Evolutionary conservation across 441 rosid species (phyloP).

Genomic region (Erodium trifolium): DNA sequence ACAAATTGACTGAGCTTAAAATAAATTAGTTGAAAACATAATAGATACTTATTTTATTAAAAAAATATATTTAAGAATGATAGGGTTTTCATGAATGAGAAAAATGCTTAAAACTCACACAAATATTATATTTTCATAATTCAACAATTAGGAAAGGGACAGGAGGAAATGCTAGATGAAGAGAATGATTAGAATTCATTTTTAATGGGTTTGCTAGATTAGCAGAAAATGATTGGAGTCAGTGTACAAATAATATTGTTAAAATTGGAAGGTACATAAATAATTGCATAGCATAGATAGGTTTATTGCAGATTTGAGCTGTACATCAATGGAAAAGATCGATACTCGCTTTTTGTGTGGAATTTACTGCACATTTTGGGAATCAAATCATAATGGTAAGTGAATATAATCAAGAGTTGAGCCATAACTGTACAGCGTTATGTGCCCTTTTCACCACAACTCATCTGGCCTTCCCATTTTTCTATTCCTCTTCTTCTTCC

Average conservation of each 20-base stretch:
- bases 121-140: too few relatives aligned
- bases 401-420: not conserved
- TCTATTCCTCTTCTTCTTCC: not conserved
- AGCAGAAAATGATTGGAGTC: not conserved
- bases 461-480: not conserved
- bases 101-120: too few relatives aligned
- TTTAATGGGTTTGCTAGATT: too few relatives aligned
- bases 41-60: too few relatives aligned
- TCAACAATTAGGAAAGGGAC: too few relatives aligned
- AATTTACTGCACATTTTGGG: slow-evolving; percentile 3
- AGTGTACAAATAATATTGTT: not conserved
- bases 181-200: too few relatives aligned
- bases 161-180: too few relatives aligned
- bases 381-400: not conserved
- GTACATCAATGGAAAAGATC: not conserved
- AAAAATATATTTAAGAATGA: too few relatives aligned
- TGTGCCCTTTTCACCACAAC: not conserved
- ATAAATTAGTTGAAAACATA: too few relatives aligned
- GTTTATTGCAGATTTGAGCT: slow-evolving; percentile 4
- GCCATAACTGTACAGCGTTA: not conserved
- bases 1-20: too few relatives aligned
- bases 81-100: too few relatives aligned
- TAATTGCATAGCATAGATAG: not conserved
- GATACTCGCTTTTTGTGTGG: too few relatives aligned
- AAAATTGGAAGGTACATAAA: not conserved